A percentile compares a stretch with the other conserved stretches of the same genome.
Evolutionary conservation across 129 eudicot species (phyloP).

Genomic region (Pulicaria dysenterica): DNA sequence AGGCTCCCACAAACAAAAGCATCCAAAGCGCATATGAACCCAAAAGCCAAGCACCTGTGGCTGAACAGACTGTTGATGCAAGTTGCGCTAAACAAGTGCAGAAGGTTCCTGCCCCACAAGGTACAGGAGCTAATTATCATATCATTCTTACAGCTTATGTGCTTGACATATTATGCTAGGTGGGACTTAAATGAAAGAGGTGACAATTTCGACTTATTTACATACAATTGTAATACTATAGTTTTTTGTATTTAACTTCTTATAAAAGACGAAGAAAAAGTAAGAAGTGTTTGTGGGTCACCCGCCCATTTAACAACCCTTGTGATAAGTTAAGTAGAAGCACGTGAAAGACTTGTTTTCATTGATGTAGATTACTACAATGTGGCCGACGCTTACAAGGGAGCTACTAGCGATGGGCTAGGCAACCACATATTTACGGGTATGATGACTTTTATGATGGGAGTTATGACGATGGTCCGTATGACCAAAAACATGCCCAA

Average conservation of each 20-base stretch:
- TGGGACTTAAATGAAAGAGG: too few relatives aligned
- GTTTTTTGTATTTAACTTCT: background rate
- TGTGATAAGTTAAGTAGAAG: slow-evolving; percentile 2
- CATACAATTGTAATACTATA: too few relatives aligned
- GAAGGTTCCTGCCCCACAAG: slow-evolving; percentile 50
- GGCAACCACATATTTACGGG: slow-evolving; percentile 70
- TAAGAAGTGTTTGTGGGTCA: background rate
- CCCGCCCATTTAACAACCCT: background rate
- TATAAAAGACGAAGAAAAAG: background rate
- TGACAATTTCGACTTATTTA: too few relatives aligned
- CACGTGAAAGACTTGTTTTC: slow-evolving; percentile 4
- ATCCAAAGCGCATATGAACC: slow-evolving; percentile 28
- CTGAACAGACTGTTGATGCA: slow-evolving; percentile 56
- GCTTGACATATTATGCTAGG: too few relatives aligned
- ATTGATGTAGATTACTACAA: slow-evolving; percentile 34
- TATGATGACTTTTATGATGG: slow-evolving; percentile 86
- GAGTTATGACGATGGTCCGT: slow-evolving; percentile 82
- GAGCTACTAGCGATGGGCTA: slow-evolving; percentile 38
- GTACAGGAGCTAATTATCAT: slow-evolving; percentile 32
- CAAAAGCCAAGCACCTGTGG: slow-evolving; percentile 35
- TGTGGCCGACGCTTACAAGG: slow-evolving; percentile 35
- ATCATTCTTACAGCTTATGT: too few relatives aligned
- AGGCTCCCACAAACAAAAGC: slow-evolving; percentile 35
- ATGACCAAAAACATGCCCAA: slow-evolving; percentile 83
- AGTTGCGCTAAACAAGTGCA: slow-evolving; percentile 51